These are phyloP conservation scores for Anisodus acutangulus DNA, from an alignment of 257 asterid species.

Conservation along the genomic window DNA sequence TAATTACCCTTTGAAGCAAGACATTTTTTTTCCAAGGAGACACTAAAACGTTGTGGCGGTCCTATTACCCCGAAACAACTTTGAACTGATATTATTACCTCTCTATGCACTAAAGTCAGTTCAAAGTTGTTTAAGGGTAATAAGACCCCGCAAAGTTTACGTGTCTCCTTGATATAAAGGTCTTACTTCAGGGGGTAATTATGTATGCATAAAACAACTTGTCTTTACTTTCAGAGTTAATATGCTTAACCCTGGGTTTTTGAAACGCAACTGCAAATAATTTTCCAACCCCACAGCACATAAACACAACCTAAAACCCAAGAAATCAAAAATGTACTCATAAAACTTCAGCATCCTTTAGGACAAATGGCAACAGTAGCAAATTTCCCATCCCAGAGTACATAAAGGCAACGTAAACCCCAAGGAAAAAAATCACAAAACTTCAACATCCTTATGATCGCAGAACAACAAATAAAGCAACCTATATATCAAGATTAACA, in stretches of 20 bases:
- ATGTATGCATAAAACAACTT: neutral
- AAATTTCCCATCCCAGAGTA: neutral
- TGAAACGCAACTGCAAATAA: neutral
- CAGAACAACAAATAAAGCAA: neutral
- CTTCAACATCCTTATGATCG: neutral
- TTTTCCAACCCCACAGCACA: neutral
- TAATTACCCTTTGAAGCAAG: no score
- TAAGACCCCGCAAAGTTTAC: no score
- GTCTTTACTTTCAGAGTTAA: neutral
- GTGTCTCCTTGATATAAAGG: no score
- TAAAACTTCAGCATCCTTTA: neutral
- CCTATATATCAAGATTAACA: neutral
- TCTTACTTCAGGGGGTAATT: no score
- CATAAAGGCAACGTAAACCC: neutral
- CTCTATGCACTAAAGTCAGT: no score
- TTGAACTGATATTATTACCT: no score
- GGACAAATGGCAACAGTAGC: neutral
- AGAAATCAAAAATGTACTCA: neutral
- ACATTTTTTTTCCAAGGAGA: no score
- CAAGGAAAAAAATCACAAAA: neutral
- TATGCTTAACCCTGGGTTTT: neutral
- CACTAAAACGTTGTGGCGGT: no score
- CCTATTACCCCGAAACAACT: no score
- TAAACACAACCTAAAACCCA: neutral
- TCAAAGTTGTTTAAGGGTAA: no score